Conservation (phyloP, 1,139 yeast species). For the Kurtzmaniella quercitrusa region DNA sequence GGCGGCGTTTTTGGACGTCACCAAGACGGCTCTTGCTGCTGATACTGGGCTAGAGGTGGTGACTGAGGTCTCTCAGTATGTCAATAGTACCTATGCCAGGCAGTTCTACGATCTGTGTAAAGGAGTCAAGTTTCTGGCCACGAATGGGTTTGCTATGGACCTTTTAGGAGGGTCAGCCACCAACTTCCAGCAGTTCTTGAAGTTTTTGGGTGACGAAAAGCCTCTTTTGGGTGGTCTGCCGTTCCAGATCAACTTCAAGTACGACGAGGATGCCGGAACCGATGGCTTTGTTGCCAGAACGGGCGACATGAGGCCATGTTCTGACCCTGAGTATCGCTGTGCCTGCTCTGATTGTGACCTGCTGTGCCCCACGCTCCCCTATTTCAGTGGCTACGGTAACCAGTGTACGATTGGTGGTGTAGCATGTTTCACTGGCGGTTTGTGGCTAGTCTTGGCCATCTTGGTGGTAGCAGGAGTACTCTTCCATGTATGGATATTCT, state of each 20-base stretch:
- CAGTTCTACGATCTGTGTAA: conserved; percentile 80
- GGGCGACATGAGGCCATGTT: conserved; percentile 50
- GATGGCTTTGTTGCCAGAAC: conserved; percentile 17
- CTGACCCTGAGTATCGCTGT: conserved; percentile 64
- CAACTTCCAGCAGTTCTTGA: conserved; percentile 65
- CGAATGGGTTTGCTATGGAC: conserved; percentile 96
- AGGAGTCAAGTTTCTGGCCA: conserved; percentile 85
- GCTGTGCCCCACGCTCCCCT: conserved; percentile 69
- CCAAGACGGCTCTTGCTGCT: conserved; percentile 47
- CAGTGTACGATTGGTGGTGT: conserved; percentile 56
- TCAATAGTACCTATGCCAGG: conserved; percentile 57
- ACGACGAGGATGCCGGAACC: conserved; percentile 27
- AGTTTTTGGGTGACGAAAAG: conserved; percentile 90
- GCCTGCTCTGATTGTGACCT: conserved; percentile 87
- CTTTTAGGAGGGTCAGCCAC: conserved; percentile 94
- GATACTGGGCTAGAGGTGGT: conserved; percentile 59
- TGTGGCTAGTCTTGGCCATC: conserved; percentile 48
- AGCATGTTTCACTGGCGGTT: conserved; percentile 70
- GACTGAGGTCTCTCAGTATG: conserved; percentile 62
- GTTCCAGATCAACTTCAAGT: conserved; percentile 80
- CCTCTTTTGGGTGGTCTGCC: conserved; percentile 94
- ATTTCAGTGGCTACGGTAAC: conserved; percentile 27
- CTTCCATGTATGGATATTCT: conserved; percentile 30
- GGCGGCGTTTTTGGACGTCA: conserved; percentile 65
- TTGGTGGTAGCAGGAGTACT: conserved; percentile 33